A percentile compares a stretch with the other conserved stretches of the same genome.
Evolutionary conservation across 805 yeast genomes (phyloP).

Genomic region (Sugiyamaella americana): DNA sequence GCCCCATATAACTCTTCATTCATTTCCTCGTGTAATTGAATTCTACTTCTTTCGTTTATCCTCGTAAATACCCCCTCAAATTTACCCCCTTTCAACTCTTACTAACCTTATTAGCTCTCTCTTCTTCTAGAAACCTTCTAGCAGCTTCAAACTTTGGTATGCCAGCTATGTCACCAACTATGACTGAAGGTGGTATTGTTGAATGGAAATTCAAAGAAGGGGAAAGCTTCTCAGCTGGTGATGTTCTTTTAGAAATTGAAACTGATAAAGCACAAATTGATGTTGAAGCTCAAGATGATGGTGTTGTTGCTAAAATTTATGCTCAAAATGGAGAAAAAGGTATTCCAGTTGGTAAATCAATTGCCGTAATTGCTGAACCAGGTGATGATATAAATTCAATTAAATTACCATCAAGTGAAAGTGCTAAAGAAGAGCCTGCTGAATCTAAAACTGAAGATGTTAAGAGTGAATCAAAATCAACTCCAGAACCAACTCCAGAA

Average conservation of each 20-base stretch:
- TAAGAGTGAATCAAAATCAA: conserved; percentile 11
- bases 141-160: conserved; percentile 52
- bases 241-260: conserved; percentile 94
- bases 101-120: no score
- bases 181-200: conserved; percentile 92
- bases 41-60: no score
- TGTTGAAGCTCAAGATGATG: conserved; percentile 94
- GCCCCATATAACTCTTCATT: no score
- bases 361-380: conserved; percentile 82
- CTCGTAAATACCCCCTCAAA: no score
- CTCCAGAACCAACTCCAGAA: conserved; percentile 3
- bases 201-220: conserved; percentile 82
- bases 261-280: conserved; percentile 98
- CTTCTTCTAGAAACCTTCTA: neutral
- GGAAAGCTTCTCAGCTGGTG: conserved; percentile 73
- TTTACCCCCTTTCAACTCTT: no score
- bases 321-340: conserved; percentile 67
- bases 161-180: conserved; percentile 99
- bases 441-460: conserved; percentile 17
- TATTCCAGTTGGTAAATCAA: conserved; percentile 79
- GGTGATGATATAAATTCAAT: conserved; percentile 72
- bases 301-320: conserved; percentile 71
- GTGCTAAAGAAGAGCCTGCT: conserved; percentile 23
- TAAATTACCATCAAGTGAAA: conserved; percentile 44
- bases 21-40: no score